phyloP scores from a whole-genome alignment of 2,329 filamentous ascomycete species.

The Gnomoniopsis smithogilvyi region DNA sequence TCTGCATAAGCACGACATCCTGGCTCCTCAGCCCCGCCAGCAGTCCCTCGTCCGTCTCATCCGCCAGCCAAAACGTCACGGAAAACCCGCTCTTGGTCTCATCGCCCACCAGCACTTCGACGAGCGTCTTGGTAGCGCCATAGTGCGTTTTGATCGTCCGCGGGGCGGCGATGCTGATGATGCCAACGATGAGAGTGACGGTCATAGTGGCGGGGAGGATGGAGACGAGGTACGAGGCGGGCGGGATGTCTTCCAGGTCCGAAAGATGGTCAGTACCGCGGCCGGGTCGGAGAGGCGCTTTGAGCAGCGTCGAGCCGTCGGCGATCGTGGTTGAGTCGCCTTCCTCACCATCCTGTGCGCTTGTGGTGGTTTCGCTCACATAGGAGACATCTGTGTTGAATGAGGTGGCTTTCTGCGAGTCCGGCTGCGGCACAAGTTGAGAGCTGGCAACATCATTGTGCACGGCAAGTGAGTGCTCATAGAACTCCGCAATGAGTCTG shows the following conservation, averaged over 20 bases:
- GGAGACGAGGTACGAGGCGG: constrained; percentile 58
- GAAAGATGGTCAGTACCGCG: constrained; percentile 44
- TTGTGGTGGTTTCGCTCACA: constrained; percentile 28
- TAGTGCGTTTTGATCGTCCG: constrained; percentile 66
- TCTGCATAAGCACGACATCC: constrained; percentile 76
- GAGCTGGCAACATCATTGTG: constrained; percentile 66
- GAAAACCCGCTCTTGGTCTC: constrained; percentile 78
- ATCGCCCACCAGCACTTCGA: constrained; percentile 80
- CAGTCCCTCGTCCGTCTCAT: constrained; percentile 29
- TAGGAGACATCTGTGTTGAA: constrained; percentile 31
- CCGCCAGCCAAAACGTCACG: constrained; percentile 75
- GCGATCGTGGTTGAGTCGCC: constrained; percentile 26
- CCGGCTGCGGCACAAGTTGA: constrained; percentile 38
- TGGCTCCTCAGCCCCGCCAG: constrained; percentile 56
- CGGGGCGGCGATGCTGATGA: constrained; percentile 68
- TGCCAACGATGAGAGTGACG: constrained; percentile 74
- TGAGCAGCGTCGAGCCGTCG: constrained; percentile 19
- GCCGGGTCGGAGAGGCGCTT: constrained; percentile 20
- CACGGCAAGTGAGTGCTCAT: constrained; percentile 72
- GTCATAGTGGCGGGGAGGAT: constrained; percentile 80
- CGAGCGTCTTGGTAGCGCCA: constrained; percentile 59
- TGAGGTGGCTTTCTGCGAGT: constrained; percentile 20
- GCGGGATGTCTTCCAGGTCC: constrained; percentile 68
- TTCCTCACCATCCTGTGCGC: neutral
- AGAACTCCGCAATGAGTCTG: constrained; percentile 59